Conservation (phyloP, 306 rosid genomes). For the Benincasa hispida region DNA sequence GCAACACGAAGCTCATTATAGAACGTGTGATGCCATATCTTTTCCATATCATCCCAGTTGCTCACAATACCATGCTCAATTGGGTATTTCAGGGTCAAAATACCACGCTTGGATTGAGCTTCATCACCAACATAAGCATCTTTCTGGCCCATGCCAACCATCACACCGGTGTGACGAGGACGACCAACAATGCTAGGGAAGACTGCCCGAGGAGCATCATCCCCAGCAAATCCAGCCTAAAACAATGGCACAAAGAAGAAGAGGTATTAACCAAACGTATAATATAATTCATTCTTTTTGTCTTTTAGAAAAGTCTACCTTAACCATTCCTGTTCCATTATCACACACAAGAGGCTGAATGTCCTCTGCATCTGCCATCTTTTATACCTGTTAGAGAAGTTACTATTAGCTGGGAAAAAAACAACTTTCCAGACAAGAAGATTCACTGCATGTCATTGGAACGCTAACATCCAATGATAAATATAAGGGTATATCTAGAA, state of each 20-base stretch:
- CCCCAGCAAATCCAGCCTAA: slow-evolving; percentile 99
- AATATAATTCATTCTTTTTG: background rate
- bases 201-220: slow-evolving; percentile 98
- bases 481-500: no score
- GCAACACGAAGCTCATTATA: slow-evolving; percentile 98
- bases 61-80: slow-evolving; percentile 99
- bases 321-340: slow-evolving; percentile 99
- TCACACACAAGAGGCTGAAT: slow-evolving; percentile 98
- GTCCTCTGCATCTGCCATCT: slow-evolving; percentile 95
- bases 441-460: no score
- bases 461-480: no score
- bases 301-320: slow-evolving; percentile 31
- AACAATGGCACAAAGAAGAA: background rate
- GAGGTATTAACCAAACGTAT: background rate
- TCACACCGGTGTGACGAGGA: slow-evolving; percentile 99
- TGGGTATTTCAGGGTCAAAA: slow-evolving; percentile 84
- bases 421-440: no score
- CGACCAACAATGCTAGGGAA: slow-evolving; percentile 99
- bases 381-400: slow-evolving; percentile 25
- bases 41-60: slow-evolving; percentile 99
- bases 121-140: slow-evolving; percentile 99
- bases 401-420: background rate
- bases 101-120: slow-evolving; percentile 97
- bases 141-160: slow-evolving; percentile 99
- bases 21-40: slow-evolving; percentile 99